phyloP scores from a whole-genome alignment of 306 rosid genomes.

The Benincasa hispida region DNA sequence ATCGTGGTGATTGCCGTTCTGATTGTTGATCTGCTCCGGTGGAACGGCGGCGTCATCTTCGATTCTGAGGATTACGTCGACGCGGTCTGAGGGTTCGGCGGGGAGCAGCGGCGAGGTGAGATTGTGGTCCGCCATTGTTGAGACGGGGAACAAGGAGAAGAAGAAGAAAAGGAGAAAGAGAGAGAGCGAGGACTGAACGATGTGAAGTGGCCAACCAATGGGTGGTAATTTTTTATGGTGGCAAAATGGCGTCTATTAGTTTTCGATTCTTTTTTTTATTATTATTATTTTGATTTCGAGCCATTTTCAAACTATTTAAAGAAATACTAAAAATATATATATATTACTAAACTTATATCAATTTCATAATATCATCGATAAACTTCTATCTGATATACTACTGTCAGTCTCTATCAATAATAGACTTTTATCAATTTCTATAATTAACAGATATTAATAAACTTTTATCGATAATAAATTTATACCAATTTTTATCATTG shows the following conservation, averaged over 20 bases:
- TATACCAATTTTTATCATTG: too few relatives aligned
- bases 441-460: too few relatives aligned
- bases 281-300: too few relatives aligned
- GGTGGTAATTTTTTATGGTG: background rate
- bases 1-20: background rate
- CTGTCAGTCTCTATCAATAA: too few relatives aligned
- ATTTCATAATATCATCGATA: too few relatives aligned
- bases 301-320: too few relatives aligned
- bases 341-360: too few relatives aligned
- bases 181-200: background rate
- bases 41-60: background rate
- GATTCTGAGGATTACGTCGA: slow-evolving; percentile 35
- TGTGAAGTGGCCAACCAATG: background rate
- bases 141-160: background rate
- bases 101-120: slow-evolving; percentile 49
- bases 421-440: too few relatives aligned
- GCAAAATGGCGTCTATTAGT: background rate
- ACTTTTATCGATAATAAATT: too few relatives aligned
- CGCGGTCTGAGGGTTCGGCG: slow-evolving; percentile 22
- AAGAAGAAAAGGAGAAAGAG: background rate
- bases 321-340: too few relatives aligned
- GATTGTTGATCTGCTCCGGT: background rate
- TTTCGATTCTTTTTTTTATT: too few relatives aligned
- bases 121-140: slow-evolving; percentile 45
- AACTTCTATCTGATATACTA: too few relatives aligned